Conservation (phyloP, 2,329 filamentous ascomycete genomes). For the Epichloe uncinata region DNA sequence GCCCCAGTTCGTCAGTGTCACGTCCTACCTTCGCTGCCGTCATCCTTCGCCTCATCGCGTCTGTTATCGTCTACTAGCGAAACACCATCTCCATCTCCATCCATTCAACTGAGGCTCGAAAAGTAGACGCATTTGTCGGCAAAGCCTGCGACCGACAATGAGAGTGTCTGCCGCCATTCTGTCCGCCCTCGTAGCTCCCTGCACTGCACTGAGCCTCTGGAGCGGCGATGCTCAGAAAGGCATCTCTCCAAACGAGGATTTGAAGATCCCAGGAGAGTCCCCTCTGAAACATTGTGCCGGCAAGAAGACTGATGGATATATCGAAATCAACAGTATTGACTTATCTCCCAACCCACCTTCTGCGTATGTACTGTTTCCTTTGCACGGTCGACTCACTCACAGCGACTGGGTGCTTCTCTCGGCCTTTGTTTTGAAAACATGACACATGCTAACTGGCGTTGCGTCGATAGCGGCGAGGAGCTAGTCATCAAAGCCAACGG, state of each 20-base stretch:
- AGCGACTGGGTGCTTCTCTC: neutral
- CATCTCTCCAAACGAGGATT: constrained; percentile 33
- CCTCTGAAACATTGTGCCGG: constrained; percentile 65
- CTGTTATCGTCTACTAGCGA: neutral
- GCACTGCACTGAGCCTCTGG: constrained; percentile 30
- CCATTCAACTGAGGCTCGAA: neutral
- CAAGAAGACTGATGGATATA: constrained; percentile 54
- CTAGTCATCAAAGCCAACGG: constrained; percentile 71
- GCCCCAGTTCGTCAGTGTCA: constrained; percentile 1
- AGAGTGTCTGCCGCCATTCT: constrained; percentile 30
- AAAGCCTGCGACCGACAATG: constrained; percentile 12
- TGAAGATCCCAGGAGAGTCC: constrained; percentile 70
- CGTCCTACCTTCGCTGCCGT: neutral
- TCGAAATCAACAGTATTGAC: constrained; percentile 68
- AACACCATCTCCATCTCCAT: neutral
- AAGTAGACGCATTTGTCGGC: neutral
- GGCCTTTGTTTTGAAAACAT: neutral
- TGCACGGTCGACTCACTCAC: neutral
- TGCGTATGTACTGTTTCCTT: constrained; percentile 40
- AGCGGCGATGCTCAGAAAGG: constrained; percentile 17
- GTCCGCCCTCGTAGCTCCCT: constrained; percentile 31
- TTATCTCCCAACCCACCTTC: constrained; percentile 74
- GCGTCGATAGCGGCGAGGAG: constrained; percentile 49
- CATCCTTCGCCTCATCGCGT: constrained; percentile 1
- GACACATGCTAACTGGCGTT: constrained; percentile 11